A percentile compares a stretch with the other conserved stretches of the same genome.
Evolutionary conservation across 495 filamentous ascomycete species (phyloP).

Genomic region (Astrocystis sublimbata): DNA sequence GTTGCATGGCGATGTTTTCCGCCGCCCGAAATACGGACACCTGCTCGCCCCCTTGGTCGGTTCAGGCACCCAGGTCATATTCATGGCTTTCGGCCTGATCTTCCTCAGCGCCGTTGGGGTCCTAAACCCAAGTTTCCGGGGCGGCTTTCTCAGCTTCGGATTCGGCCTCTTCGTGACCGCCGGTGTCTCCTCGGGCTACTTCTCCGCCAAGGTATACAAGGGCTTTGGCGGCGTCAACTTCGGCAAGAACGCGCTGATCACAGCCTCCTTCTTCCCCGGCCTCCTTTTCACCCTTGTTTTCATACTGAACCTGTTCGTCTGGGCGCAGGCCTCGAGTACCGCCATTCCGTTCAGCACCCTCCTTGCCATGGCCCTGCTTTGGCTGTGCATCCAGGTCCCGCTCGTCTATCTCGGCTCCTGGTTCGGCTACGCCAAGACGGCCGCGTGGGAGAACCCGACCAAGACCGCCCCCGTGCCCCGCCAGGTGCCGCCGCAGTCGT

Average conservation of each 20-base stretch:
- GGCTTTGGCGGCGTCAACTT: conserved; percentile 82
- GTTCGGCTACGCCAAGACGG: conserved; percentile 67
- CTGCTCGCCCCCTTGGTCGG: conserved; percentile 84
- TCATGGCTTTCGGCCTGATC: conserved; percentile 79
- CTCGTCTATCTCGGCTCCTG: conserved; percentile 85
- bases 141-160: conserved; percentile 87
- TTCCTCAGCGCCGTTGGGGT: conserved; percentile 80
- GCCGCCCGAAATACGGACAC: conserved; percentile 69
- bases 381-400: conserved; percentile 88
- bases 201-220: conserved; percentile 80
- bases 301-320: conserved; percentile 88
- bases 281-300: conserved; percentile 78
- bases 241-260: conserved; percentile 80
- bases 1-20: conserved; percentile 93
- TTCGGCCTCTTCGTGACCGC: conserved; percentile 87
- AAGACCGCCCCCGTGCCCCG: conserved; percentile 74
- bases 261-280: conserved; percentile 82
- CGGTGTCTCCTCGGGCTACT: conserved; percentile 90
- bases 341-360: conserved; percentile 88
- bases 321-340: conserved; percentile 88
- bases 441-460: conserved; percentile 83
- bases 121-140: conserved; percentile 88
- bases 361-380: conserved; percentile 72
- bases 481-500: conserved; percentile 75
- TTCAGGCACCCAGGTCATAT: conserved; percentile 86